Percentiles rank a stretch among this genome's conserved stretches.
These are phyloP conservation scores for Macrolepiota albuminosa DNA, from an alignment of 768 basidiomycete genomes.

Conservation along the genomic window DNA sequence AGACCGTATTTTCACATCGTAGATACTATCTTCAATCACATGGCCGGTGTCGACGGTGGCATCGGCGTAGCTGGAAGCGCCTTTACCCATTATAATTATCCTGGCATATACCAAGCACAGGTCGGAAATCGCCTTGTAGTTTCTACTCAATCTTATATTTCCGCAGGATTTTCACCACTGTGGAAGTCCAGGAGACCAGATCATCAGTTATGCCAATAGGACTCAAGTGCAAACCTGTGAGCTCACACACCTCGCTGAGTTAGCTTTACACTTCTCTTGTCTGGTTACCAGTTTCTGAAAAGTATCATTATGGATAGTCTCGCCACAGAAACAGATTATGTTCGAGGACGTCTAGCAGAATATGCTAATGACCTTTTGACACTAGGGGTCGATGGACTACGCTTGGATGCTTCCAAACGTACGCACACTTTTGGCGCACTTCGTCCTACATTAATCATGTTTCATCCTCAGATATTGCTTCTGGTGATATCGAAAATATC, in stretches of 20 bases:
- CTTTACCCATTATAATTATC: conserved; percentile 51
- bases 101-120: conserved; percentile 41
- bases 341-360: conserved; percentile 45
- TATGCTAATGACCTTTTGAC: conserved; percentile 60
- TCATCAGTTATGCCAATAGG: conserved; percentile 49
- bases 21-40: conserved; percentile 66
- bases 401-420: conserved; percentile 67
- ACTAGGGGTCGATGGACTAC: conserved; percentile 57
- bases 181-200: conserved; percentile 47
- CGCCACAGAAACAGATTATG: conserved; percentile 58
- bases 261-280: not conserved
- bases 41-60: conserved; percentile 48
- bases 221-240: conserved; percentile 57
- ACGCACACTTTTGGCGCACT: conserved; percentile 8
- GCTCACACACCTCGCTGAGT: conserved; percentile 50
- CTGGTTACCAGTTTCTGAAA: not conserved
- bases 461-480: conserved; percentile 42
- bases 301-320: conserved; percentile 31
- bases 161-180: conserved; percentile 59
- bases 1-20: not conserved
- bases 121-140: conserved; percentile 32
- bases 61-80: conserved; percentile 44
- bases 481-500: conserved; percentile 52
- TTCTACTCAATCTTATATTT: not conserved
- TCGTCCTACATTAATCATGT: not conserved